Evolutionary conservation across 176 grass and related monocot genomes (phyloP).

Genomic region (Oryza longistaminata): DNA sequence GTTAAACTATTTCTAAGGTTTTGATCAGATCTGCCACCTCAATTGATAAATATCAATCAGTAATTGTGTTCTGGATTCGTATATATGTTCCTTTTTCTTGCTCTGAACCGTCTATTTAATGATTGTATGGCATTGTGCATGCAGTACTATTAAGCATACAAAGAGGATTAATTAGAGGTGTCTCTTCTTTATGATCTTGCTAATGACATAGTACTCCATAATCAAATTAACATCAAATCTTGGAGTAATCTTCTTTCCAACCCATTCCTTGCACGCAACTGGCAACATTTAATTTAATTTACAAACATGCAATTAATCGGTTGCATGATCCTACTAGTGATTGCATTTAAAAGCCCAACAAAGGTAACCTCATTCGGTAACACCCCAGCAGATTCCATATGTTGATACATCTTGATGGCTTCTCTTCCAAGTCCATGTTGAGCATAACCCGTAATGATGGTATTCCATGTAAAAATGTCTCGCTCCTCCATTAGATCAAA

Average conservation of each 20-base stretch:
- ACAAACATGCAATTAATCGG: background rate
- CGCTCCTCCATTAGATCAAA: constrained; percentile 49
- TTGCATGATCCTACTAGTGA: background rate
- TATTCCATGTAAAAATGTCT: constrained; percentile 58
- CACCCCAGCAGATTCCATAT: constrained; percentile 48
- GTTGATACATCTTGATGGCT: constrained; percentile 49
- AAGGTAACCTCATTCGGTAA: constrained; percentile 70
- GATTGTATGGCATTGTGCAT: background rate
- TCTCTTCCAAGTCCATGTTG: constrained; percentile 54
- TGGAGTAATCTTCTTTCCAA: background rate
- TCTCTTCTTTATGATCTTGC: background rate
- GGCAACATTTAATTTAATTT: background rate
- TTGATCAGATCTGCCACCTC: too few species aligned
- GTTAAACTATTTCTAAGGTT: too few species aligned
- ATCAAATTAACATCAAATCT: background rate
- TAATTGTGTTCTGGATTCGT: too few species aligned
- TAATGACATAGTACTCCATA: background rate
- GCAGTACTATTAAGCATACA: background rate
- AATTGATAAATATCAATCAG: too few species aligned
- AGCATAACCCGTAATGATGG: constrained; percentile 61
- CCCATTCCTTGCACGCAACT: background rate
- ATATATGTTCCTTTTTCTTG: background rate
- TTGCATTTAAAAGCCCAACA: constrained; percentile 65
- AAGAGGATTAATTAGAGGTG: background rate
- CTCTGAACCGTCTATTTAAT: background rate